A percentile compares a stretch with the other conserved stretches of the same genome.
These are phyloP conservation scores for Emericellopsis cladophorae DNA, from an alignment of 2,329 filamentous ascomycete species.

Conservation along the genomic window DNA sequence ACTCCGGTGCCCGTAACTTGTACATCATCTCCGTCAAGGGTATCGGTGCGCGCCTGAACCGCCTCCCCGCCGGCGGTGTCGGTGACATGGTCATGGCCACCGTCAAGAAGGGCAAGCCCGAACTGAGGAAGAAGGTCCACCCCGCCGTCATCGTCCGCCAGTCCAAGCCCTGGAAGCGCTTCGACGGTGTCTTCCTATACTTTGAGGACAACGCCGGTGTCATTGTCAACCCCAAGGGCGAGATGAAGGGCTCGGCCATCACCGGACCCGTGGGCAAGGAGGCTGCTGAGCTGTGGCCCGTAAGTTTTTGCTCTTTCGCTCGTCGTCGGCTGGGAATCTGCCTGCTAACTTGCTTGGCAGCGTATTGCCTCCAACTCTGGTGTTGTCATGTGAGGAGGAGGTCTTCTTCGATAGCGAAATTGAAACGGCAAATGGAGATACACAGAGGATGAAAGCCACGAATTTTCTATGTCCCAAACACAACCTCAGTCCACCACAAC, in stretches of 20 bases:
- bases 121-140: constrained; percentile 99
- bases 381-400: constrained; percentile 88
- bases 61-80: constrained; percentile 91
- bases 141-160: constrained; percentile 97
- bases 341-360: constrained; percentile 31
- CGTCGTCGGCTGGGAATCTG: not conserved
- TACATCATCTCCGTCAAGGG: constrained; percentile 99
- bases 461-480: not conserved
- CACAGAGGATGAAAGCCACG: no score
- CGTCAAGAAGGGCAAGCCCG: constrained; percentile 99
- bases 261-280: constrained; percentile 99
- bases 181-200: constrained; percentile 98
- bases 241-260: constrained; percentile 99
- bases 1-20: constrained; percentile 95
- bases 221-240: constrained; percentile 99
- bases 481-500: not conserved
- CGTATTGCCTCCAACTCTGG: constrained; percentile 99
- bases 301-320: constrained; percentile 33
- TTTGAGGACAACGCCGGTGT: constrained; percentile 99
- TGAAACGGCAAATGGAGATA: no score
- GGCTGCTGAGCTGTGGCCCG: constrained; percentile 98
- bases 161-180: constrained; percentile 98
- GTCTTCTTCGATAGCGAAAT: constrained; percentile 3
- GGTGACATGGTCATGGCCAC: constrained; percentile 99
- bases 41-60: constrained; percentile 93